These are phyloP conservation scores for Buddleja alternifolia DNA, from an alignment of 257 asterid genomes.

Conservation along the genomic window DNA sequence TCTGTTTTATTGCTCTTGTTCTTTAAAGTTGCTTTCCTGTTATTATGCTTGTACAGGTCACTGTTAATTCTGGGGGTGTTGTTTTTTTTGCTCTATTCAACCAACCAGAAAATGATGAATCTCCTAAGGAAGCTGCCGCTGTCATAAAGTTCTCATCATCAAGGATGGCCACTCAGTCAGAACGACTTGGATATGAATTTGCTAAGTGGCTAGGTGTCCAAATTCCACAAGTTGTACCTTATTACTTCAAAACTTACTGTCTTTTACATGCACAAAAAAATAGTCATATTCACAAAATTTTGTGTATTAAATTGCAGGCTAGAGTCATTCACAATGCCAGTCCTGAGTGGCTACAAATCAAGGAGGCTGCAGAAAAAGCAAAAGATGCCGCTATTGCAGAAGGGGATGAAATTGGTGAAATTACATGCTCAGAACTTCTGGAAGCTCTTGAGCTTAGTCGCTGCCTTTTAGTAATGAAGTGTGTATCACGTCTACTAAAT, in stretches of 20 bases:
- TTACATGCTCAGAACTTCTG: slow-evolving; percentile 93
- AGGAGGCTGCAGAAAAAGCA: slow-evolving; percentile 93
- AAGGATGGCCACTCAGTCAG: slow-evolving; percentile 99
- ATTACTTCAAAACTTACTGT: slow-evolving; percentile 39
- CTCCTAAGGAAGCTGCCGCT: slow-evolving; percentile 89
- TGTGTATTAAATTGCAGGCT: slow-evolving; percentile 52
- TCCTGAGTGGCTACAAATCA: slow-evolving; percentile 93
- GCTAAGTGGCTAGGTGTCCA: slow-evolving; percentile 99
- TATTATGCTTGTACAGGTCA: slow-evolving; percentile 61
- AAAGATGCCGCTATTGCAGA: slow-evolving; percentile 67
- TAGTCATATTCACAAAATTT: slow-evolving; percentile 12
- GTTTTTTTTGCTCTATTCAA: slow-evolving; percentile 91
- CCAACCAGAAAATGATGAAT: slow-evolving; percentile 70
- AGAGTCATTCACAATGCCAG: slow-evolving; percentile 87
- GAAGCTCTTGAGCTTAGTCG: slow-evolving; percentile 99
- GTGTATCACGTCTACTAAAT: slow-evolving; percentile 27
- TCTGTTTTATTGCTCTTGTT: slow-evolving; percentile 23
- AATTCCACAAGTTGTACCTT: slow-evolving; percentile 91
- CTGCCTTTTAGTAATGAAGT: slow-evolving; percentile 93
- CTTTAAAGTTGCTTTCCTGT: slow-evolving; percentile 30
- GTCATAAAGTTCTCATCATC: slow-evolving; percentile 96
- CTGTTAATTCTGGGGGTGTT: slow-evolving; percentile 98
- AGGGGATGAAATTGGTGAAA: slow-evolving; percentile 89
- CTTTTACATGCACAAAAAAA: slow-evolving; percentile 24
- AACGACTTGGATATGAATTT: slow-evolving; percentile 96